Evolutionary conservation across 345 rosid species (phyloP), one percentile per base, ranked within the genome.

Genomic region (Populus tremula): DNA sequence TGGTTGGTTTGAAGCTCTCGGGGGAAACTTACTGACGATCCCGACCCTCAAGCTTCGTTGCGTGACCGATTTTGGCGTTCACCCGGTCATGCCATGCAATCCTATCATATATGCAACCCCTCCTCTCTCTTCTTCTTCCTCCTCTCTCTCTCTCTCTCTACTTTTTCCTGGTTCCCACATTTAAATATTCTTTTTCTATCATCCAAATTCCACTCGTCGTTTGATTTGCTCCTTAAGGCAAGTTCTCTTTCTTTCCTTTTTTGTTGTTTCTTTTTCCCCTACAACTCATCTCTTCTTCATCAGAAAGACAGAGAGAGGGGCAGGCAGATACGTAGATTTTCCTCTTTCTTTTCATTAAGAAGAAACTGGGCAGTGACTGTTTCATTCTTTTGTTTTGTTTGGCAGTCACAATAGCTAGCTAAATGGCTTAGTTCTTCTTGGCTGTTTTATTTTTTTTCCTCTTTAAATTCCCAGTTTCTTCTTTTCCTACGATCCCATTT

Each of bases 61-160:
- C 69, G 68, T 59, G 81, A 72, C 89, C 94, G 88, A 76, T 79
- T 87, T 83, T 89, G 6, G 43, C 85, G 92, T 85, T 89, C 83
- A 74, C 84, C 91, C 91, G 80, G 83, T 85, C 87, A 79, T 87
- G 78, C 43, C 75, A 81, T 74, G 78, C 59, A 74, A 72, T 61
- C 84, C 85, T 84, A 86, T 84, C 47, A 33, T 33, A 33, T 33
- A 82, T 87, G 82, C 81, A 73, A 41, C 77, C 80, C 53, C 50
- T 27, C 39, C 83, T 78, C 77, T 65, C 65, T 18, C 49, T 74
- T 77, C 72, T 49, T 54, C 76, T n/a, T 77, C 69, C 74, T 69
- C 71, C 74, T 69, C 71, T 64, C 23, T 20, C n/a, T 69, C 63
- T 73, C 69, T 79, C 59, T 67, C 25, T 11, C 14, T 43, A 9